Percentiles rank a stretch among this genome's conserved stretches.
Conservation (phyloP, 371 early-diverging fungal genomes). For the Zancudomyces culisetae region DNA sequence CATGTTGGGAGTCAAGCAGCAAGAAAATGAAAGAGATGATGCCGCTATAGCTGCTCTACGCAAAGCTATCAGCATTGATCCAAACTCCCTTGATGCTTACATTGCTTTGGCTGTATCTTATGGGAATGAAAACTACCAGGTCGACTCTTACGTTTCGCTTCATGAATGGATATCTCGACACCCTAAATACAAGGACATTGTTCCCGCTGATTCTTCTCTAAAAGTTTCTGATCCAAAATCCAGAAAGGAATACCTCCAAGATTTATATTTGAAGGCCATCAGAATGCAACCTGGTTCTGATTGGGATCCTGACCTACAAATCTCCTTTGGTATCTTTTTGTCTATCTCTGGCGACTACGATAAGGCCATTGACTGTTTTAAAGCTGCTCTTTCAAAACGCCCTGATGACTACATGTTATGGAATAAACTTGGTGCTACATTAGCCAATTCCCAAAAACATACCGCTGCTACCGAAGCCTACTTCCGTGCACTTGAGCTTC, state of each 20-base stretch:
- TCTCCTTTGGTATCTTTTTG: conserved; percentile 84
- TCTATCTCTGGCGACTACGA: conserved; percentile 72
- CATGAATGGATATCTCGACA: conserved; percentile 70
- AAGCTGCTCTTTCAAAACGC: conserved; percentile 61
- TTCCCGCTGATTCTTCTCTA: conserved; percentile 6
- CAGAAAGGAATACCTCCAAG: conserved; percentile 50
- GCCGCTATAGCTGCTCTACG: conserved; percentile 78
- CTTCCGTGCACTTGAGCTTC: conserved; percentile 72
- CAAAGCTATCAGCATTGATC: conserved; percentile 55
- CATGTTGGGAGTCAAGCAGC: conserved; percentile 69
- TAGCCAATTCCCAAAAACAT: conserved; percentile 66
- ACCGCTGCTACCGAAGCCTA: conserved; percentile 79
- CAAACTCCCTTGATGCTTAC: conserved; percentile 50
- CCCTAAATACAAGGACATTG: conserved; percentile 35
- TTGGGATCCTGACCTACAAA: conserved; percentile 78
- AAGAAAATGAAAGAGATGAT: conserved; percentile 86
- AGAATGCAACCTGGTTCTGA: conserved; percentile 43
- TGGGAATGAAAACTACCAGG: conserved; percentile 72
- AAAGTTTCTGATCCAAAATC: conserved; percentile 9
- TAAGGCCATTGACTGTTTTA: conserved; percentile 93
- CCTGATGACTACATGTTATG: conserved; percentile 88
- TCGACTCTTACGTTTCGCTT: conserved; percentile 71
- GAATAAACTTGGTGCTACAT: conserved; percentile 92
- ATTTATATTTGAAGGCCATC: conserved; percentile 60
- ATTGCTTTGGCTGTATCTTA: conserved; percentile 79